A percentile compares a stretch with the other conserved stretches of the same genome.
Conservation (phyloP, 1,139 yeast species). For the Hansenula anomala region DNA sequence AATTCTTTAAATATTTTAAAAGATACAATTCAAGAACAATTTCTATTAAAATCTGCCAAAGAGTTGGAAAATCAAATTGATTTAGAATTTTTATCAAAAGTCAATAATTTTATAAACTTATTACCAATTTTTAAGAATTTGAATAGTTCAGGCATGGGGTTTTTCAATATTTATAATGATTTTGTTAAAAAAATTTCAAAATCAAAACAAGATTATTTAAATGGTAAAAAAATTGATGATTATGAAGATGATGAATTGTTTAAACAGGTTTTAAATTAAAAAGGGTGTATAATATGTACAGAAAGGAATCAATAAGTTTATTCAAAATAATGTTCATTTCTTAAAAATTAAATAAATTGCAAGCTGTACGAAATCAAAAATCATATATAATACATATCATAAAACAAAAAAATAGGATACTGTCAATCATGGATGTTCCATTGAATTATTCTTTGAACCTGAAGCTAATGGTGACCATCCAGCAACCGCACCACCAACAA, state of each 20-base stretch:
- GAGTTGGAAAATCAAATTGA: conserved; percentile 26
- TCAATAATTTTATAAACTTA: conserved; percentile 41
- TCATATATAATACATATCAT: too few species aligned
- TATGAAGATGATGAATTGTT: conserved; percentile 16
- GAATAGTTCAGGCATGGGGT: too few species aligned
- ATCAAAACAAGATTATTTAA: conserved; percentile 32
- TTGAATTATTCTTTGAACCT: too few species aligned
- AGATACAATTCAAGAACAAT: conserved; percentile 37
- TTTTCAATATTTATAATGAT: conserved; percentile 40
- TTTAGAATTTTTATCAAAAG: conserved; percentile 30
- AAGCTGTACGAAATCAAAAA: too few species aligned
- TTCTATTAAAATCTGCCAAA: conserved; percentile 24
- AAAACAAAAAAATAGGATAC: too few species aligned
- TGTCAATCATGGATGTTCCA: too few species aligned
- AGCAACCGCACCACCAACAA: conserved; percentile 51
- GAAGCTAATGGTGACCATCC: conserved; percentile 32
- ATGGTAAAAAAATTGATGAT: conserved; percentile 17
- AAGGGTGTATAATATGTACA: neutral
- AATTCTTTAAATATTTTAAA: conserved; percentile 36
- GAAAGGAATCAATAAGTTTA: neutral
- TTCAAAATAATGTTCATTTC: neutral
- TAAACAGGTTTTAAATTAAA: conserved; percentile 10
- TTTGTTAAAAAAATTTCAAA: conserved; percentile 34
- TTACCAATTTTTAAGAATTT: conserved; percentile 49
- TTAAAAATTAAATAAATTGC: too few species aligned